phyloP scores from a whole-genome alignment of 2,329 filamentous ascomycete species.

The Botrytis porri region DNA sequence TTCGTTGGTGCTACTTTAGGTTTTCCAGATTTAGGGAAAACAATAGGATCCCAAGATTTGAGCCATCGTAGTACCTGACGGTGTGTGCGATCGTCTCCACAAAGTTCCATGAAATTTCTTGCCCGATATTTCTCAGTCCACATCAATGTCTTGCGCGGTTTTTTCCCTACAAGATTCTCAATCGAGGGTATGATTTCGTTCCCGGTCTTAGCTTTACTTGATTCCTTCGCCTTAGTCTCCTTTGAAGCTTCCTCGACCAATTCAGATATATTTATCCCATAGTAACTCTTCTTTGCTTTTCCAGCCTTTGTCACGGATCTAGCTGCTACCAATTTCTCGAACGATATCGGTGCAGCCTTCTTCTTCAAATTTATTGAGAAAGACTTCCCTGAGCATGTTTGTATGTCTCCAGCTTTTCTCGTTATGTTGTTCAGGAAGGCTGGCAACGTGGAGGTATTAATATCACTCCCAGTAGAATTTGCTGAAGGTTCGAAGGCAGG shows the following conservation, averaged over 20 bases:
- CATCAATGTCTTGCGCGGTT: constrained; percentile 52
- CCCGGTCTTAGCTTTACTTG: constrained; percentile 44
- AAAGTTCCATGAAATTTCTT: constrained; percentile 84
- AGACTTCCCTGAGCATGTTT: constrained; percentile 48
- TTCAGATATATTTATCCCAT: constrained; percentile 87
- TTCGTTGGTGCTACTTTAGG: constrained; percentile 48
- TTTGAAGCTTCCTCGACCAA: constrained; percentile 70
- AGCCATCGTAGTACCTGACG: constrained; percentile 87
- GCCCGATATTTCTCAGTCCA: constrained; percentile 99
- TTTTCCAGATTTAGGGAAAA: constrained; percentile 71
- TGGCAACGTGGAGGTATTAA: constrained; percentile 24
- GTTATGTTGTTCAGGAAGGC: constrained; percentile 27
- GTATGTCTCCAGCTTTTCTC: constrained; percentile 27
- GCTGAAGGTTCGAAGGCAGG: neutral
- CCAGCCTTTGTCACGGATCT: constrained; percentile 65
- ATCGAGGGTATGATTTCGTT: constrained; percentile 41
- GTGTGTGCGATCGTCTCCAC: constrained; percentile 93
- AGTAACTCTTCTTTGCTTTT: constrained; percentile 73
- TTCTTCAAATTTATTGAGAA: constrained; percentile 56
- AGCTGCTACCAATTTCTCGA: constrained; percentile 65
- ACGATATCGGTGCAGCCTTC: constrained; percentile 48
- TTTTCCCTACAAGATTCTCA: constrained; percentile 38
- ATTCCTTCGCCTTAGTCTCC: constrained; percentile 39
- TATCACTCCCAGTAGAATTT: neutral
- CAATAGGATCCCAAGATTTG: constrained; percentile 88